phyloP scores from a whole-genome alignment of 2,329 filamentous ascomycete species.

The Phoma herbarum region DNA sequence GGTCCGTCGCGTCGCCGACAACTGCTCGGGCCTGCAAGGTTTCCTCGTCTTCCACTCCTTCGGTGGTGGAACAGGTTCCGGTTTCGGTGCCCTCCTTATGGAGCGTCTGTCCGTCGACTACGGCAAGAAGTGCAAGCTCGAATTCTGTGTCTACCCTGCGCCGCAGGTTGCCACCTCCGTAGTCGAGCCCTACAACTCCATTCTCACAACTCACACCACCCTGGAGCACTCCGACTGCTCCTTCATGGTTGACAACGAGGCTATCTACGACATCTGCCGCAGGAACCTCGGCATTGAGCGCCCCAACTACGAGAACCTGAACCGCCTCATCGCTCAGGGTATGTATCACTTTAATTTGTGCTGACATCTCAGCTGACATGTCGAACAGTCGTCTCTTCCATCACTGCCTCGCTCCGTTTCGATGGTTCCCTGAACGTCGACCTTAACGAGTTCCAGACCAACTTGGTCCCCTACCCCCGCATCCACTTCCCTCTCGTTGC shows the following conservation, averaged over 20 bases:
- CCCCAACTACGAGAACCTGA: conserved; percentile 98
- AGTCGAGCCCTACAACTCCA: conserved; percentile 99
- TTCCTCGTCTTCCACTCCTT: conserved; percentile 99
- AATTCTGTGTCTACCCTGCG: conserved; percentile 99
- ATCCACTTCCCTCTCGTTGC: conserved; percentile 99
- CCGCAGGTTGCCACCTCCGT: conserved; percentile 97
- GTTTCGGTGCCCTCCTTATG: conserved; percentile 98
- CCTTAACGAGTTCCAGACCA: conserved; percentile 99
- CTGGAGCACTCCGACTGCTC: conserved; percentile 99
- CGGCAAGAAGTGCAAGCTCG: conserved; percentile 99
- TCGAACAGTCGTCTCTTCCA: conserved; percentile 86
- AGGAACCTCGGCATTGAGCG: conserved; percentile 97
- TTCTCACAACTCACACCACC: conserved; percentile 98
- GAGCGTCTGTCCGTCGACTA: conserved; percentile 99
- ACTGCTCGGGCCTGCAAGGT: conserved; percentile 96
- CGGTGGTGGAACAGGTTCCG: conserved; percentile 97
- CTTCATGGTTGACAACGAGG: conserved; percentile 99
- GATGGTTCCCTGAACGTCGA: conserved; percentile 99
- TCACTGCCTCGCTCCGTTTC: conserved; percentile 97
- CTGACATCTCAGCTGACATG: conserved; percentile 22
- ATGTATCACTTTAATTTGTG: conserved; percentile 39
- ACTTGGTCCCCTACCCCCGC: conserved; percentile 97
- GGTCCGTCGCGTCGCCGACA: conserved; percentile 93
- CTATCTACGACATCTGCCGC: conserved; percentile 99
- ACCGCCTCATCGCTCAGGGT: conserved; percentile 98